Evolutionary conservation across 345 rosid genomes (phyloP).

Genomic region (Clarkia xantiana): DNA sequence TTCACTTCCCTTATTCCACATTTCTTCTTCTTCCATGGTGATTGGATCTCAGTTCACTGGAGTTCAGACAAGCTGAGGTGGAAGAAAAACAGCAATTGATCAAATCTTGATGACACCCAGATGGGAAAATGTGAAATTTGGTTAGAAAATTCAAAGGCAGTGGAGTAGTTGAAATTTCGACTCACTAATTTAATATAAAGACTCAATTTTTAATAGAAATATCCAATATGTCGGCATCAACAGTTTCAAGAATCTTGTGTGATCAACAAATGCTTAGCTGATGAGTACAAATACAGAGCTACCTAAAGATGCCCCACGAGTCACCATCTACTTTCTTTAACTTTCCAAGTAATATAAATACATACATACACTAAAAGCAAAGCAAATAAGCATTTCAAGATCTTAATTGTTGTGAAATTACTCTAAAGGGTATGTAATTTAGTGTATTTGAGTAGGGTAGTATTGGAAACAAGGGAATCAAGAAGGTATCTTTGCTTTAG

Average conservation of each 20-base stretch:
- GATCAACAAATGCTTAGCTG: constrained; percentile 32
- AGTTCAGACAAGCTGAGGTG: constrained; percentile 16
- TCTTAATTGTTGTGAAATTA: not conserved
- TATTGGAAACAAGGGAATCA: constrained; percentile 7
- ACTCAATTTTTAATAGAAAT: constrained; percentile 12
- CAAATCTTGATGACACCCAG: constrained; percentile 16
- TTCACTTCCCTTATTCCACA: constrained; percentile 16
- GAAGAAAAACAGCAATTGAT: constrained; percentile 11
- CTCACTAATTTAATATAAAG: constrained; percentile 17
- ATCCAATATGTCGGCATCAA: constrained; percentile 19
- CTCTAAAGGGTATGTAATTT: constrained; percentile 7
- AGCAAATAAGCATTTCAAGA: constrained; percentile 5
- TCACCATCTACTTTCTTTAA: constrained; percentile 14
- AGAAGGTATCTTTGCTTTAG: constrained; percentile 17
- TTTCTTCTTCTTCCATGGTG: constrained; percentile 35
- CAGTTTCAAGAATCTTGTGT: constrained; percentile 40
- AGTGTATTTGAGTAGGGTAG: constrained; percentile 9
- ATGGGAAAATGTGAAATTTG: constrained; percentile 8
- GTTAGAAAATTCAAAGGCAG: constrained; percentile 28
- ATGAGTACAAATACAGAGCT: constrained; percentile 33
- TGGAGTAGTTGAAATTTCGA: constrained; percentile 58
- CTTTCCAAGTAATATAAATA: constrained; percentile 28
- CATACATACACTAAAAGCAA: constrained; percentile 49
- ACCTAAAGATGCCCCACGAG: constrained; percentile 33
- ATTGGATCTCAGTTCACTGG: constrained; percentile 6